Conservation (phyloP, 2,329 filamentous ascomycete genomes). For the Aspergillus fijiensis region DNA sequence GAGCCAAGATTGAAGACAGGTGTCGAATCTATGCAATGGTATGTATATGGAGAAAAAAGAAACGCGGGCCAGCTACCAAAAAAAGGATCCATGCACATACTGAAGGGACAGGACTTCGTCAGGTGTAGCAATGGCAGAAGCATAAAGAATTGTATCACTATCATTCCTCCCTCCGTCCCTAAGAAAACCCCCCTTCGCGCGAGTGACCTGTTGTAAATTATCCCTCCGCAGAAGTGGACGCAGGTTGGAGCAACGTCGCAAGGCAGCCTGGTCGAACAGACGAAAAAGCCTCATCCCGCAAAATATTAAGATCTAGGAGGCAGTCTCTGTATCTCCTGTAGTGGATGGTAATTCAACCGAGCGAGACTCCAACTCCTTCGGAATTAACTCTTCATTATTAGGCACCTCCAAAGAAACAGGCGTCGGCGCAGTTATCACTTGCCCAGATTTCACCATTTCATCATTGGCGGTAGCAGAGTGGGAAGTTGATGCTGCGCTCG, state of each 20-base stretch:
- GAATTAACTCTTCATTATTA: constrained; percentile 19
- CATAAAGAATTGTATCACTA: constrained; percentile 12
- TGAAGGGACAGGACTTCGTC: background rate
- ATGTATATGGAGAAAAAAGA: constrained; percentile 19
- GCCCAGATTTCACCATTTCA: constrained; percentile 13
- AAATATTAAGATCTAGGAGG: constrained; percentile 22
- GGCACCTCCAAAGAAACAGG: constrained; percentile 17
- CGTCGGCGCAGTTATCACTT: constrained; percentile 12
- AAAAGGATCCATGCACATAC: constrained; percentile 15
- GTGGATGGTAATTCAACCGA: constrained; percentile 36
- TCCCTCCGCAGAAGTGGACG: background rate
- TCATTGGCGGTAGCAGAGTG: constrained; percentile 16
- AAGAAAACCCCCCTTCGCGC: background rate
- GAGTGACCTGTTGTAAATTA: background rate
- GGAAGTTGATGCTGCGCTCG: constrained; percentile 23
- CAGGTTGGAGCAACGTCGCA: background rate
- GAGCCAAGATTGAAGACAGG: background rate
- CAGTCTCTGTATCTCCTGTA: constrained; percentile 27
- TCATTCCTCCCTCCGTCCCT: constrained; percentile 11
- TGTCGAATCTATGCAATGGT: constrained; percentile 21
- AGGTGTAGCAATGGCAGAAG: constrained; percentile 5
- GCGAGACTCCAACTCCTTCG: constrained; percentile 39
- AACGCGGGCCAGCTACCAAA: constrained; percentile 2
- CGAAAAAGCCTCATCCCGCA: background rate
- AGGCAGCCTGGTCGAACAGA: constrained; percentile 3